These are phyloP conservation scores for Mycocentrospora acerina DNA, from an alignment of 2,329 filamentous ascomycete genomes.

Conservation along the genomic window DNA sequence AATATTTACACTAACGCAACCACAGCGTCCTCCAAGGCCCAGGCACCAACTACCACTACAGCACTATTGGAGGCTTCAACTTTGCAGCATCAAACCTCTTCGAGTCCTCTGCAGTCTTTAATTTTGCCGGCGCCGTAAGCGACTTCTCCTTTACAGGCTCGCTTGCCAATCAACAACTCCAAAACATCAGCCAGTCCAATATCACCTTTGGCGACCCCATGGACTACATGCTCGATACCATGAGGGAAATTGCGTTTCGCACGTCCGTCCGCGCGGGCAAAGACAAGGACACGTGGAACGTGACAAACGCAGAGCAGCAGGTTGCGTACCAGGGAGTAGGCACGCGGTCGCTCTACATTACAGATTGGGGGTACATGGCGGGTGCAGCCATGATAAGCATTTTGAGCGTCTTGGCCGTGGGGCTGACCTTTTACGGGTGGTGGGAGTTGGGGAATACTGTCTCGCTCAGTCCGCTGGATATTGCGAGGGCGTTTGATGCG, in stretches of 20 bases:
- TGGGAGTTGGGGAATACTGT: constrained; percentile 3
- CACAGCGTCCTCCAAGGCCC: constrained; percentile 1
- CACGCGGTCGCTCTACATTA: constrained; percentile 1
- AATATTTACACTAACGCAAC: background rate
- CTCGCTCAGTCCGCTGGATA: constrained; percentile 3
- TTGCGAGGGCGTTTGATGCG: constrained; percentile 6
- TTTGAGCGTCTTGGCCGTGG: constrained; percentile 1
- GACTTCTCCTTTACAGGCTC: background rate
- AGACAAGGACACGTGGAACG: background rate
- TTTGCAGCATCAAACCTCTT: constrained; percentile 4
- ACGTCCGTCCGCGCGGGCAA: constrained; percentile 2
- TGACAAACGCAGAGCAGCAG: background rate
- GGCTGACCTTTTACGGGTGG: constrained; percentile 1
- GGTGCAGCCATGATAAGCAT: background rate
- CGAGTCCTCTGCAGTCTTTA: background rate
- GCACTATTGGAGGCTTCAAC: constrained; percentile 4
- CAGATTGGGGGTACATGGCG: constrained; percentile 2
- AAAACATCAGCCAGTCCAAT: background rate
- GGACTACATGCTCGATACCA: constrained; percentile 2
- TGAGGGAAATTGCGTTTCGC: constrained; percentile 4
- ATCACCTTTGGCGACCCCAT: constrained; percentile 3
- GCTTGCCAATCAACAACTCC: constrained; percentile 3
- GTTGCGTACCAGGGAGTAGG: background rate
- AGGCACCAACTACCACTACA: background rate
- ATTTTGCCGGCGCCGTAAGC: constrained; percentile 1